Conservation (phyloP, 1,284 basidiomycete species). For the Gomphus bonarii region DNA sequence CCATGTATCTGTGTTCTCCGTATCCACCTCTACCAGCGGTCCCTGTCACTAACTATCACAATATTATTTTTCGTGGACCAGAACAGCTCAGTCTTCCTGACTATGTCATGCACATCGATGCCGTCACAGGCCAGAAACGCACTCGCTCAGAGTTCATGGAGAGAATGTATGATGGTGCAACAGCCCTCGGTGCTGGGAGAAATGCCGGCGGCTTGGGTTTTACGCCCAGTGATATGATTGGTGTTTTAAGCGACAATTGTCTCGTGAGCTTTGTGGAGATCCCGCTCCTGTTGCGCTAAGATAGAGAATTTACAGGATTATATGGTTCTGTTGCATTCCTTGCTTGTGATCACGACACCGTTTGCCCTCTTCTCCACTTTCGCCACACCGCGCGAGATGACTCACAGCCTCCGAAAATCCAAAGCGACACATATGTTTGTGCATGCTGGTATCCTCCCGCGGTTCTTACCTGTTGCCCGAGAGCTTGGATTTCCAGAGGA, state of each 20-base stretch:
- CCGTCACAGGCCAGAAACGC: constrained; percentile 35
- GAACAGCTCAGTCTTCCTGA: constrained; percentile 43
- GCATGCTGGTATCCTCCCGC: constrained; percentile 38
- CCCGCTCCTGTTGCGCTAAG: background rate
- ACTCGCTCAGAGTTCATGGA: constrained; percentile 39
- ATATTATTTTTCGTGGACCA: constrained; percentile 39
- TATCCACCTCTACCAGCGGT: constrained; percentile 27
- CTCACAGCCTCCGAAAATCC: constrained; percentile 42
- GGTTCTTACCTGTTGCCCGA: constrained; percentile 39
- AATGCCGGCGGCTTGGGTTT: constrained; percentile 47
- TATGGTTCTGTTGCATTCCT: constrained; percentile 43
- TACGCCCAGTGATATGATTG: constrained; percentile 40
- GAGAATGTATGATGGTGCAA: constrained; percentile 42
- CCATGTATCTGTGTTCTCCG: constrained; percentile 30
- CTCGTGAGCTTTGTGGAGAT: constrained; percentile 34
- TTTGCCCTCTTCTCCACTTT: constrained; percentile 54
- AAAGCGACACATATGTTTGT: constrained; percentile 53
- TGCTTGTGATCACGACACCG: constrained; percentile 47
- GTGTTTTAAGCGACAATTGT: constrained; percentile 59
- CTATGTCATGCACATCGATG: constrained; percentile 47
- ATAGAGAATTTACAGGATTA: constrained; percentile 44
- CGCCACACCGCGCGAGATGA: constrained; percentile 57
- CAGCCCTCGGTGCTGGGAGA: constrained; percentile 38
- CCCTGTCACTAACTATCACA: constrained; percentile 44
- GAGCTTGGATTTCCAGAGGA: constrained; percentile 39